Conservation (phyloP, 192 early-diverging fungal genomes). For the Entomortierella lignicola region DNA sequence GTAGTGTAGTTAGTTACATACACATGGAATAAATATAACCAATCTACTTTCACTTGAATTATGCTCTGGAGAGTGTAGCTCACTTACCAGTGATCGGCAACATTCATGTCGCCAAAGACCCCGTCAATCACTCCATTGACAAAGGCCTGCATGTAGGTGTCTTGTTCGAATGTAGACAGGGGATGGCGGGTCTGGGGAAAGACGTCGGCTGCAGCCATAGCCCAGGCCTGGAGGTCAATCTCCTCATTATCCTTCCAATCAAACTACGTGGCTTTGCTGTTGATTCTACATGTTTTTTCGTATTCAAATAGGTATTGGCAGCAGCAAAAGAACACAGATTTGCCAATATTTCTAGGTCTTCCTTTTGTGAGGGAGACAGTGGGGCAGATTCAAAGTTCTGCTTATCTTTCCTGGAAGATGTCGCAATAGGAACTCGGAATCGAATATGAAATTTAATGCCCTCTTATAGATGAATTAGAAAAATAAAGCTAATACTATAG, state of each 20-base stretch:
- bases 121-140: neutral
- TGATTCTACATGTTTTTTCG: no score
- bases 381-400: neutral
- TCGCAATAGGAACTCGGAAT: neutral
- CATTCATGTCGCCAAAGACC: conserved; percentile 4
- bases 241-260: neutral
- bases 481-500: no score
- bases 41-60: no score
- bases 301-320: no score
- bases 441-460: conserved; percentile 3
- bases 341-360: no score
- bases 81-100: neutral
- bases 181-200: neutral
- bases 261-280: no score
- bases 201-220: no score
- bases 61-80: no score
- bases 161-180: neutral
- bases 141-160: neutral
- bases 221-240: neutral
- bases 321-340: no score
- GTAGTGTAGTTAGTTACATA: neutral
- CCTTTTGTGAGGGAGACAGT: neutral
- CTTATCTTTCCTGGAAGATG: neutral
- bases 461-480: neutral
- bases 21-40: no score